Conservation (phyloP, 768 basidiomycete genomes). For the Russula emetica region DNA sequence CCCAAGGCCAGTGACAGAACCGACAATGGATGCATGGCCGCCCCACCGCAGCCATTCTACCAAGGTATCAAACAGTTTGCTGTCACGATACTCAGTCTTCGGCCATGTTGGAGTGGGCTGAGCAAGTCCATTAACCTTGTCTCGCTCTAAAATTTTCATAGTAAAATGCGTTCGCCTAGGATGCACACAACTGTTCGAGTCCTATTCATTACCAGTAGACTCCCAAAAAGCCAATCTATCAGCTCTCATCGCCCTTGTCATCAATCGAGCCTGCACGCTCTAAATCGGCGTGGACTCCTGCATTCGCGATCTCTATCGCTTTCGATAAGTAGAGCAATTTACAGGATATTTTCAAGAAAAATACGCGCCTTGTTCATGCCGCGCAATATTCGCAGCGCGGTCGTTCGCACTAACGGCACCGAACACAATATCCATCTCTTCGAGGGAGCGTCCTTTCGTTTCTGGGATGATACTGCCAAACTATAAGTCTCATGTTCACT, state of each 20-base stretch:
- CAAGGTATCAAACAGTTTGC: too few species aligned
- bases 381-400: slow-evolving; percentile 50
- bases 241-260: neutral
- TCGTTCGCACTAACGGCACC: slow-evolving; percentile 54
- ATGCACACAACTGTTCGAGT: neutral
- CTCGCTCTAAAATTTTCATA: too few species aligned
- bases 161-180: neutral
- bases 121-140: too few species aligned
- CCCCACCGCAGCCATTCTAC: too few species aligned
- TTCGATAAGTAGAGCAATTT: neutral
- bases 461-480: slow-evolving; percentile 38
- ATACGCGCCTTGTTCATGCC: slow-evolving; percentile 39
- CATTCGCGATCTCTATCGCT: slow-evolving; percentile 2
- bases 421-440: slow-evolving; percentile 56
- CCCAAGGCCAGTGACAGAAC: too few species aligned
- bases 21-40: too few species aligned
- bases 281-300: neutral
- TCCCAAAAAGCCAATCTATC: neutral
- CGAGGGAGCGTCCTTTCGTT: slow-evolving; percentile 42
- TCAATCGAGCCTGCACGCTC: neutral
- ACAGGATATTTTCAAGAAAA: neutral
- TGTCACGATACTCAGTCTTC: too few species aligned
- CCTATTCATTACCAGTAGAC: neutral
- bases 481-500: neutral
- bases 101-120: too few species aligned